Base-by-base conservation (phyloP, 768 basidiomycete genomes). In the Leccinum longicurvipes region DNA sequence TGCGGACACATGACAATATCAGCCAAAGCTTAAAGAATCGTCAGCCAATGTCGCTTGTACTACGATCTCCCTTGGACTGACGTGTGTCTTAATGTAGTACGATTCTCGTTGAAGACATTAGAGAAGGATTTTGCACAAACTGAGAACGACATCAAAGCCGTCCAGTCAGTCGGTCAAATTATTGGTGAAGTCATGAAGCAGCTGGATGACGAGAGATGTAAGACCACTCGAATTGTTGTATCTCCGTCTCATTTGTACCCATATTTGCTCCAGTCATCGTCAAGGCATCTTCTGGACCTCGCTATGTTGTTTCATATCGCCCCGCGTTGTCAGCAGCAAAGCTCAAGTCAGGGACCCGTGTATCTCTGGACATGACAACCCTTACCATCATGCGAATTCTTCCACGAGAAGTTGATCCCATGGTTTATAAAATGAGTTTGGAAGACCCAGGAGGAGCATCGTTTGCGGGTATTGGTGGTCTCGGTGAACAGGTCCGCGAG, bases 121-220 rank as follows among this genome's bases (percentile, higher is more conserved):
- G 89, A 95, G 70, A 89, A 88, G 64, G 89, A 87, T 45, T 98
- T 84, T 66, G 91, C 85, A 63, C 94, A 96, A 80, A 96, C 93
- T 0, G 97, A 99, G 73, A 94, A 99, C 25, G 96, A 99, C 66
- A 96, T 99, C 74, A 98, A 98, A 75, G 97, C 97, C 42, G 87
- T 99, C 15, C 97, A 99, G 70, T 95, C 92, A 8, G 97, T 98
- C 14, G 97, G 97, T 28, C 97, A 99, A 76, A 98, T 99, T 61
- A 96, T 99, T 53, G 97, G 93, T 59, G 97, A 99, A 75, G 93
- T 99, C 54, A 88, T 98, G 85, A 98, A 98, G 74, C 95, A 99
- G 71, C 77, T 99, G 10, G 97, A 98, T 66, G 93, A 97, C 59
- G 96, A 98, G 73, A 81, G 97, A 73, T 98, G 96, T 96, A 67